Conservation (phyloP, 345 rosid genomes). For the Linum tenue region DNA sequence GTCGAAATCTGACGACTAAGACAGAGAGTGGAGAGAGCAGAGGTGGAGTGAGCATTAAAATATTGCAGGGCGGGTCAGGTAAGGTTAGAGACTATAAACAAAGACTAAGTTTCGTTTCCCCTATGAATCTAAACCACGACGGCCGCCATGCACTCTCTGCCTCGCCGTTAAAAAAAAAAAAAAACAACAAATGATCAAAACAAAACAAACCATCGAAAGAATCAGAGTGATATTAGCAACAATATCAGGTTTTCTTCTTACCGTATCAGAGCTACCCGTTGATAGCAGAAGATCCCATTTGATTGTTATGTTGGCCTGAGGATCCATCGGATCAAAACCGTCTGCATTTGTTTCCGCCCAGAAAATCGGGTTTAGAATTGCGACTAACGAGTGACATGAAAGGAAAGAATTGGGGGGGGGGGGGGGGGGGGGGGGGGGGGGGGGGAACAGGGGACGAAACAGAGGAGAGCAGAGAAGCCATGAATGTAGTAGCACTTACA, state of each 20-base stretch:
- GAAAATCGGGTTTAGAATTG: slow-evolving; percentile 4
- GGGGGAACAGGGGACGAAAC: no score
- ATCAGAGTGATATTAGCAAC: background rate
- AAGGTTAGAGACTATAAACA: no score
- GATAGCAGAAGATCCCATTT: slow-evolving; percentile 71
- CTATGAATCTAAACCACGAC: no score
- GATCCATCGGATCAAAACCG: slow-evolving; percentile 86
- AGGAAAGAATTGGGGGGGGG: no score
- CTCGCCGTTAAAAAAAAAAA: background rate
- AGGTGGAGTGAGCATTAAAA: no score
- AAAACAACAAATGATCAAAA: background rate
- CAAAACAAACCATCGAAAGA: background rate
- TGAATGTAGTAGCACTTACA: slow-evolving; percentile 24
- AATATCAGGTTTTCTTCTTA: slow-evolving; percentile 14
- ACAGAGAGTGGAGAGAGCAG: no score
- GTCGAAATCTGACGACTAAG: no score
- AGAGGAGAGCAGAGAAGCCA: background rate
- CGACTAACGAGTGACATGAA: background rate
- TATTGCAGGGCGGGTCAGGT: no score
- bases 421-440: no score
- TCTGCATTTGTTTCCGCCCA: slow-evolving; percentile 30
- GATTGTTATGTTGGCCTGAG: slow-evolving; percentile 53
- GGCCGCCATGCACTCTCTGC: no score
- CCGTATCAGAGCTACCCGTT: slow-evolving; percentile 26
- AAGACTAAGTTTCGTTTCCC: no score